Conservation (phyloP, 192 early-diverging fungal genomes). For the Backusella circina region DNA sequence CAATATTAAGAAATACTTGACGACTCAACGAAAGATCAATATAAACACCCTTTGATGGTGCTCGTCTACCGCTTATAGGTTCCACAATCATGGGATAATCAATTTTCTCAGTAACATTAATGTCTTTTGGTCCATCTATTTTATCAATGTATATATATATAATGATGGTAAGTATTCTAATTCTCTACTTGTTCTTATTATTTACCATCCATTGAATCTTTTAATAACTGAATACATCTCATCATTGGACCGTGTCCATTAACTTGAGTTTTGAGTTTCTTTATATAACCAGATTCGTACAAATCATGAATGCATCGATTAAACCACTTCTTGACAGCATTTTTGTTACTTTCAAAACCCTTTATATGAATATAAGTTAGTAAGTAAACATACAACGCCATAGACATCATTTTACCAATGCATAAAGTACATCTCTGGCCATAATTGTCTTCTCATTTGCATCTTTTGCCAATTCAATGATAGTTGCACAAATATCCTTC, state of each 20-base stretch:
- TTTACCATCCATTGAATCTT: neutral
- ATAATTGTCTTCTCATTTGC: constrained; percentile 11
- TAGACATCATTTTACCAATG: neutral
- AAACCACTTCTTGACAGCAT: neutral
- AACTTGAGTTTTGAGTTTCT: neutral
- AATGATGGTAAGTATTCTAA: neutral
- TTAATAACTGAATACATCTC: neutral
- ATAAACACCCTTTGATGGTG: neutral
- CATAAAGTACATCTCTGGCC: constrained; percentile 7
- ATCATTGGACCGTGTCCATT: neutral
- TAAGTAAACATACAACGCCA: neutral
- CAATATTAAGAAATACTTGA: neutral
- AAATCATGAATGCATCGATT: neutral
- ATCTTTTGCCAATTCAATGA: constrained; percentile 3
- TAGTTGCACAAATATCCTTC: neutral
- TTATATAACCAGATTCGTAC: neutral
- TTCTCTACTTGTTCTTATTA: neutral
- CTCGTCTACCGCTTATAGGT: neutral
- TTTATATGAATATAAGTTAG: neutral
- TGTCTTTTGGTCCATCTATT: neutral
- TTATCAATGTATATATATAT: neutral
- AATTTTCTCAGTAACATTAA: neutral
- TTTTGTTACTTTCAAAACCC: neutral
- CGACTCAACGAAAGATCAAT: neutral
- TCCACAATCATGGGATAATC: neutral